Base-by-base conservation (phyloP, 441 rosid genomes). In the Brassica balearica region DNA sequence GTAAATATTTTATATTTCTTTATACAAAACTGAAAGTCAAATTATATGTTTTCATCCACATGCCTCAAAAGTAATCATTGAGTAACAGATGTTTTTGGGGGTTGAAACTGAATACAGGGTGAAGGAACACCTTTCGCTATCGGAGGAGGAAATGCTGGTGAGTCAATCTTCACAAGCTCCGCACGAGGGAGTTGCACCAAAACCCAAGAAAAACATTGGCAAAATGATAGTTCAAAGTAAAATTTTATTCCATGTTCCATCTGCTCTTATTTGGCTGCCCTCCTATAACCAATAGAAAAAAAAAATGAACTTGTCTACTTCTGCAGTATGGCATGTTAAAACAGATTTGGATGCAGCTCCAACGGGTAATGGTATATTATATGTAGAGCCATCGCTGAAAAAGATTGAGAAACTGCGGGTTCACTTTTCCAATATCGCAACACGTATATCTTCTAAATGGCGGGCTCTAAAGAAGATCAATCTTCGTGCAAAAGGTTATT, bases 111-210 rank as follows among this genome's bases (percentile, higher is more conserved):
- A 48, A 67, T 53, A 64, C 73, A 96, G 99, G 70, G 86, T 96
- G 80, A 91, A 89, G 84, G 87, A 87, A 69, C 88, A 91, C 80
- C 89, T 96, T 70, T 82, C 94, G 83, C 98, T 90, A 83, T 94
- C 99, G 3, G 97, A 96, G 85, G 99, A 96, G 85, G 99, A 96
- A 83, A 82, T 96, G 60, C 61, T 96, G 82, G 90, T 53, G 22
- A 91, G 88, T 80, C 94, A 84, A 82, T 85, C 94, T 70, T 85
- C 95, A 69, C 92, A 92, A 74, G 85, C 87, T 77, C 82, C 82
- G 46, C 84, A 72, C 64, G 96, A 96, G 70, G 89, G 90, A 53
- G 84, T 86, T 82, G 91, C 91, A 32, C 36, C 36, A 32, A 32
- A 32, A 32, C 36, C 36, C 36, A 32, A 32, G 36, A 32, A 32